phyloP scores from a whole-genome alignment of 1,284 basidiomycete genomes.

The Blastosporella zonata region DNA sequence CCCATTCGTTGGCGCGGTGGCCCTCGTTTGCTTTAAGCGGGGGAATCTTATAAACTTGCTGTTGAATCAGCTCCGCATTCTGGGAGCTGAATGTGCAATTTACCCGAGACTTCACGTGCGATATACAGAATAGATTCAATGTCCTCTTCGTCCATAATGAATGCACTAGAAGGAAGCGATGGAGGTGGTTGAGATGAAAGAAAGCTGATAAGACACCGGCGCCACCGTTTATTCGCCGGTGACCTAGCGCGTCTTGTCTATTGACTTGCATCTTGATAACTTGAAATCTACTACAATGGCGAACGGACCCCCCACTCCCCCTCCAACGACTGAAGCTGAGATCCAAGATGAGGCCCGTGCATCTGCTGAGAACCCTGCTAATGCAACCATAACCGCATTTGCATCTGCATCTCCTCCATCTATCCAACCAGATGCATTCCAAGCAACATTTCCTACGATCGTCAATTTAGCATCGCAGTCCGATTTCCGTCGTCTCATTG shows the following conservation, averaged over 20 bases:
- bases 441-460: constrained; percentile 40
- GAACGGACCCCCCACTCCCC: constrained; percentile 56
- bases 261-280: background rate
- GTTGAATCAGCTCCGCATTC: constrained; percentile 13
- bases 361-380: background rate
- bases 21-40: constrained; percentile 82
- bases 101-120: constrained; percentile 81
- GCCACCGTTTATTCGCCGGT: too few species aligned
- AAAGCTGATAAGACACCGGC: background rate
- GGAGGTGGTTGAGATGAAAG: background rate
- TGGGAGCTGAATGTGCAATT: constrained; percentile 8
- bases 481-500: constrained; percentile 42
- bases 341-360: constrained; percentile 46
- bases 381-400: background rate
- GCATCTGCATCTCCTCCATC: constrained; percentile 14
- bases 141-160: constrained; percentile 65
- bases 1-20: constrained; percentile 83
- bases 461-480: constrained; percentile 41
- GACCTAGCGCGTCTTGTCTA: background rate
- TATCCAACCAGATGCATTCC: constrained; percentile 33
- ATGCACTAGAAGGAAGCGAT: background rate
- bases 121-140: constrained; percentile 86
- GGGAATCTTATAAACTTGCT: constrained; percentile 78
- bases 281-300: constrained; percentile 22
- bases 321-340: constrained; percentile 51